Conservation (phyloP, 768 basidiomycete species). For the Gymnopilus junonius region DNA sequence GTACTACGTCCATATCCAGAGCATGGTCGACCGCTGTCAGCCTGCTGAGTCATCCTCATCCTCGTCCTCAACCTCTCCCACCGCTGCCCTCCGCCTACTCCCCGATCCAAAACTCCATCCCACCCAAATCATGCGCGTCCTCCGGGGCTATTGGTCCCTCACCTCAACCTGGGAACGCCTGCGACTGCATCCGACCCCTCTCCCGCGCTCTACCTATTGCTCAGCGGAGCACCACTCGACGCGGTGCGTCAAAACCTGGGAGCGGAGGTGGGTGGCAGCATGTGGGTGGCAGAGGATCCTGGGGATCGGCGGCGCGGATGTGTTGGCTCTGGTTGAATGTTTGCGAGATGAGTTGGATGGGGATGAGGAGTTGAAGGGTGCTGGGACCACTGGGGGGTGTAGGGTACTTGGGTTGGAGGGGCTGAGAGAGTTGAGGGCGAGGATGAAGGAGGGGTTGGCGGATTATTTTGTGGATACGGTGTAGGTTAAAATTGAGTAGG, state of each 20-base stretch:
- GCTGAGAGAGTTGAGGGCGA: constrained; percentile 20
- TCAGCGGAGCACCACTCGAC: constrained; percentile 22
- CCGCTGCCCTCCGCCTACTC: constrained; percentile 36
- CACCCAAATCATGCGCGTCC: constrained; percentile 38
- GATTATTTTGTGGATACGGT: constrained; percentile 33
- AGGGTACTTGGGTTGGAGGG: constrained; percentile 34
- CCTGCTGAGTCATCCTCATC: constrained; percentile 1
- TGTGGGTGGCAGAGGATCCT: constrained; percentile 36
- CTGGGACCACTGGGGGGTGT: constrained; percentile 34
- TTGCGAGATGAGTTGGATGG: constrained; percentile 35
- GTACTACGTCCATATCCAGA: constrained; percentile 42
- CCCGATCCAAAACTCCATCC: constrained; percentile 40
- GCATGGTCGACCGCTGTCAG: constrained; percentile 36
- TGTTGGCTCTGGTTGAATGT: constrained; percentile 33
- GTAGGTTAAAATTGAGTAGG: not conserved
- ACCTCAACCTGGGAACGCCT: constrained; percentile 39
- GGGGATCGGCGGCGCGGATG: constrained; percentile 34
- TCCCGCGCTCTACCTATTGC: constrained; percentile 27
- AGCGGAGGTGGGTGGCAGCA: constrained; percentile 36
- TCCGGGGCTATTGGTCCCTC: constrained; percentile 42
- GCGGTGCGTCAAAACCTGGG: constrained; percentile 36
- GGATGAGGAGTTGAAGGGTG: constrained; percentile 36
- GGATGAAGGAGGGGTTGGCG: constrained; percentile 25
- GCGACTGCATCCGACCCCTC: constrained; percentile 30
- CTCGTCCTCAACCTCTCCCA: no score